Evolutionary conservation across 1,139 yeast species (phyloP), one percentile per base, ranked within the genome.

Genomic region (Kluyveromyces sp.): DNA sequence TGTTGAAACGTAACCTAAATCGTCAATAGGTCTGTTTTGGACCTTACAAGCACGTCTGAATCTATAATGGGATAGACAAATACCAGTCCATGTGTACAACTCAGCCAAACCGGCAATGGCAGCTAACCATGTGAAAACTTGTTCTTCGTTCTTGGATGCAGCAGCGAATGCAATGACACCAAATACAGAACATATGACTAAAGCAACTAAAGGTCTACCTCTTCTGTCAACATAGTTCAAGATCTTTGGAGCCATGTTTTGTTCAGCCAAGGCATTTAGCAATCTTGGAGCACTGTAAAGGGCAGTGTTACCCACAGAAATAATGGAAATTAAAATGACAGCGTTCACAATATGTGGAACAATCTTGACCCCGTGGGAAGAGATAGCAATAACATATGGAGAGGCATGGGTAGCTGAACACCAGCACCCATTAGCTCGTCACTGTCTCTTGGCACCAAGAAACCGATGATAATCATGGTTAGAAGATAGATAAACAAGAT

Each of bases 221-320:
- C 66, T 67, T 58, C 73, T 73, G 66, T 76, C 80, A 46, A 81
- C 73, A 53, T 70, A 74, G 35, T 72, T 68, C 53, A 84, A 72
- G 48, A 72, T 63, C 53, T 64, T 66, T 50, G 92, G 92, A 10
- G 87, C 85, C 64, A 78, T 81, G 32, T 89, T 87, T 59, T 86
- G 83, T 53, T 83, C 82, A 41, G 96, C 87, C 54, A 89, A 72
- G 10, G 95, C 85, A 53, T 85, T 82, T 53, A 88, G 67, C 26
- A 95, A 80, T 73, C 96, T 79, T 34, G 95, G 84, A 48, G 89
- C 78, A 32, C 83, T 95, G 67, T 77, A 81, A 37, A 84, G 78
- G 56, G 84, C 83, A 40, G 95, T 83, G 69, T 88, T 88, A 52
- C 87, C 87, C 36, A 75, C 86, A 21, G 85, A 79, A 49, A 79